These are phyloP conservation scores for Cordyceps pruinosa DNA, from an alignment of 2,329 filamentous ascomycete species.

Conservation along the genomic window DNA sequence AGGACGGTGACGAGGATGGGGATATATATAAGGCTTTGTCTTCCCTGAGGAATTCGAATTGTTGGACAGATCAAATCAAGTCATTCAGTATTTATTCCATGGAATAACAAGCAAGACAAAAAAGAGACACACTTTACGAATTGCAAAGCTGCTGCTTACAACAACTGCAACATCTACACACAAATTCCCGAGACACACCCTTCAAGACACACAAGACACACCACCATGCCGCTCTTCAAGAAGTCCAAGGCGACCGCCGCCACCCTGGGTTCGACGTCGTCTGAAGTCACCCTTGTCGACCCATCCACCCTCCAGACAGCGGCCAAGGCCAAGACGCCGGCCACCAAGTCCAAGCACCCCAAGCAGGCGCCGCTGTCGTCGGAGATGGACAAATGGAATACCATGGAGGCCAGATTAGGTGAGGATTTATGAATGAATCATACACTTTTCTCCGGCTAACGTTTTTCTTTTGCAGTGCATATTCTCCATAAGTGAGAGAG, in stretches of 20 bases:
- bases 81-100: not conserved
- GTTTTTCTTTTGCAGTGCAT: not conserved
- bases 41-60: not conserved
- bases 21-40: not conserved
- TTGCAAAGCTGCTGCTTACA: not conserved
- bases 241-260: not conserved
- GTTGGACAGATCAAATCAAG: not conserved
- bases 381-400: conserved; percentile 5
- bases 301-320: not conserved
- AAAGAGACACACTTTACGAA: not conserved
- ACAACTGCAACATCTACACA: too few species aligned
- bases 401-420: conserved; percentile 8
- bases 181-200: not conserved
- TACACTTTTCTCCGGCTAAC: not conserved
- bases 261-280: not conserved
- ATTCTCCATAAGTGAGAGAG: conserved; percentile 7
- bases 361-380: not conserved
- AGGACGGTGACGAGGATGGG: not conserved
- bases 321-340: not conserved
- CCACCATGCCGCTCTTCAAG: conserved; percentile 7
- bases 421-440: not conserved
- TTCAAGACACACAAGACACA: not conserved
- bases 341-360: not conserved
- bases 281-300: conserved; percentile 9
- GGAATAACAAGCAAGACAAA: not conserved